Evolutionary conservation across 169 alveolate species (phyloP).

Genomic region (Ichthyophthirius multifiliis): DNA sequence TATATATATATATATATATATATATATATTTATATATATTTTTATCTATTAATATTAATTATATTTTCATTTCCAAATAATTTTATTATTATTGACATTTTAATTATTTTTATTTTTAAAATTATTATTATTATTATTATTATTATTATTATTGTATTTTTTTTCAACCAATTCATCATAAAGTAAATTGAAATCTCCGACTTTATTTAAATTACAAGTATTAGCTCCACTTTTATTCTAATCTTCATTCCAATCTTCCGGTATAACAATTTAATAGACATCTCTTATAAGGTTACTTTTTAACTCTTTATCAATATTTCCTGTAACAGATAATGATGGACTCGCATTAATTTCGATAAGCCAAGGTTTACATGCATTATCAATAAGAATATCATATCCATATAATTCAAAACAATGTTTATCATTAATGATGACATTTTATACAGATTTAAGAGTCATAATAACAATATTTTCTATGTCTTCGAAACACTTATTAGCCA

Average conservation of each 20-base stretch:
- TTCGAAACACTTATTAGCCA: constrained; percentile 74
- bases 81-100: background rate
- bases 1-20: too few species aligned
- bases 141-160: background rate
- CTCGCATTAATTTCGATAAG: constrained; percentile 83
- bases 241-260: constrained; percentile 84
- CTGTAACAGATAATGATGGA: constrained; percentile 80
- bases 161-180: constrained; percentile 50
- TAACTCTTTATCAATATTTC: constrained; percentile 66
- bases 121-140: background rate
- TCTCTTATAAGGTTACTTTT: constrained; percentile 84
- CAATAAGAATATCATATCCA: constrained; percentile 84
- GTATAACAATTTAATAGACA: constrained; percentile 81
- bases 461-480: constrained; percentile 73
- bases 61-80: background rate
- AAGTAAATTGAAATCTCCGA: constrained; percentile 73
- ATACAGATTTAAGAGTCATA: constrained; percentile 47
- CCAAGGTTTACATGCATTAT: constrained; percentile 84
- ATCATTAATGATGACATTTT: constrained; percentile 78
- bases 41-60: background rate
- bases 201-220: constrained; percentile 51
- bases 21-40: background rate
- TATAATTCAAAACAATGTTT: constrained; percentile 87
- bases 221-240: constrained; percentile 74
- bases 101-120: too few species aligned